Evolutionary conservation across 495 filamentous ascomycete species (phyloP), one percentile per base, ranked within the genome.

Genomic region (Talaromyces stipitatus): DNA sequence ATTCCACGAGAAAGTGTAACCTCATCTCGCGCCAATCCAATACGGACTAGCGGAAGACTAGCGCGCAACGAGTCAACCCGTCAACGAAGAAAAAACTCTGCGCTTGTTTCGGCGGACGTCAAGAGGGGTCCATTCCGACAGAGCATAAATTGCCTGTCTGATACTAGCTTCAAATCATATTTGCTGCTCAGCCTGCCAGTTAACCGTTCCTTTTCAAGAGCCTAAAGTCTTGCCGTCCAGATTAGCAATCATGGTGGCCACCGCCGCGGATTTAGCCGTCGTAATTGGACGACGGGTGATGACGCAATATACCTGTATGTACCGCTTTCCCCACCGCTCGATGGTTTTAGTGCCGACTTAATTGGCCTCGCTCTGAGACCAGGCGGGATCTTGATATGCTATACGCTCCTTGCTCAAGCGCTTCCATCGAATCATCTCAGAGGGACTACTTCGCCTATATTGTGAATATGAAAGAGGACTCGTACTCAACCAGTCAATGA

Each of bases 1-100:
- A 69, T 67, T 66, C 27, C 64, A 59, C 58, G 55, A 60, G 59
- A 53, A 51, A 26, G 45, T 48, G 45, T 48, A 54, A 33, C 22
- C 29, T 32, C 52, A n/a, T 16, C n/a, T 36, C 38, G 6, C 23
- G n/a, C 54, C 18, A 46, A 12, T 22, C 24, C 12, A 27, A 36
- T 12, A n/a, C 22, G n/a, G n/a, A n/a, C n/a, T n/a, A n/a, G n/a
- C n/a, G n/a, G n/a, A 12, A 28, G 52, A 18, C 3, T 18, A 33
- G 30, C 12, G 14, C 11, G 30, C 12, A 16, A 12, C 24, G 7
- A 23, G 7, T 7, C 4, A 52, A 16, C 50, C 50, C 4, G 16
- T 27, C 23, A 52, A 23, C 28, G n/a, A n/a, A n/a, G n/a, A n/a
- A n/a, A n/a, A n/a, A n/a, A 30, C n/a, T 36, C 32, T 32, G 20